Conservation (phyloP, 2,329 filamentous ascomycete genomes). For the Trichoderma breve region DNA sequence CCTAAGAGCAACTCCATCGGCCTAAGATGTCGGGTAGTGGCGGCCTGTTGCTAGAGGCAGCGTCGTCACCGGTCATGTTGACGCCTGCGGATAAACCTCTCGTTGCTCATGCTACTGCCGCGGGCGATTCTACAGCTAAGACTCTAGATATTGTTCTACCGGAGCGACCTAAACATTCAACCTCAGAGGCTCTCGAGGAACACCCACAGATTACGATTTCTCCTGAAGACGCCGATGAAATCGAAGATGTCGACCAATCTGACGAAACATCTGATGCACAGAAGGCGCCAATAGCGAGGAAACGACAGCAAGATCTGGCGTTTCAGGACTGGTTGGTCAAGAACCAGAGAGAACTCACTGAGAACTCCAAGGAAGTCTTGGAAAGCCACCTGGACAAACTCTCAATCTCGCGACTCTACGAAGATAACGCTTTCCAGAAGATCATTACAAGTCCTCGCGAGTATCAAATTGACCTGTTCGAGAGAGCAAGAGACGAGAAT, state of each 20-base stretch:
- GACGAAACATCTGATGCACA: slow-evolving; percentile 30
- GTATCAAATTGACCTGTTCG: slow-evolving; percentile 90
- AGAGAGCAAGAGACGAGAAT: slow-evolving; percentile 79
- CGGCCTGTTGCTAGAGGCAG: not conserved
- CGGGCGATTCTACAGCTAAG: accelerated
- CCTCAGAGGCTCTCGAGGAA: not conserved
- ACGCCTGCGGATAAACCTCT: not conserved
- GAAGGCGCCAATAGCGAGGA: slow-evolving; percentile 45
- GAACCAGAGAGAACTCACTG: slow-evolving; percentile 39
- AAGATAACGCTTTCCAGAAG: slow-evolving; percentile 38
- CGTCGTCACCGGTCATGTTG: not conserved
- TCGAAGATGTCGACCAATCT: slow-evolving; percentile 4
- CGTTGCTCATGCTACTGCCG: not conserved
- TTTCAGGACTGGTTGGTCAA: slow-evolving; percentile 46
- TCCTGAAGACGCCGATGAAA: not conserved
- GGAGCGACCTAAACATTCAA: not conserved
- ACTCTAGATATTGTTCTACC: not conserved
- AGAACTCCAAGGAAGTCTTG: slow-evolving; percentile 25
- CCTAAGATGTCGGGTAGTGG: not conserved
- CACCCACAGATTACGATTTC: not conserved
- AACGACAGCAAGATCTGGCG: slow-evolving; percentile 48
- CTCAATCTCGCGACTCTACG: slow-evolving; percentile 36
- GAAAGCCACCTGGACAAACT: slow-evolving; percentile 26
- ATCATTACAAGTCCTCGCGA: slow-evolving; percentile 79
- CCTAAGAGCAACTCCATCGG: not conserved